Base-by-base conservation (phyloP, 495 filamentous ascomycete species). In the Podospora appendiculata region DNA sequence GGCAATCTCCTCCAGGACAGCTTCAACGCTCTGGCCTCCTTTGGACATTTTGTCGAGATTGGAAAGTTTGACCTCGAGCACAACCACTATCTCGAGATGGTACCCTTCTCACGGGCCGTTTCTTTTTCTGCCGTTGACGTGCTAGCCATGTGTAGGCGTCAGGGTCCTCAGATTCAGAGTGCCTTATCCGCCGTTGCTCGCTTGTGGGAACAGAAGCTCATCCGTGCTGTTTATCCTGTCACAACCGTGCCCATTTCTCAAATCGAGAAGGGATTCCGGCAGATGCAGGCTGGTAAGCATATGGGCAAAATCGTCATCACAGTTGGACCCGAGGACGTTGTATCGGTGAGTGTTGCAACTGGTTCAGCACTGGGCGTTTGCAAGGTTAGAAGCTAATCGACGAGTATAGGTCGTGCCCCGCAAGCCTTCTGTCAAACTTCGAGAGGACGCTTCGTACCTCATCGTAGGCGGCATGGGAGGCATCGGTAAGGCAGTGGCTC, bases 11-110 rank as follows among this genome's bases (percentile, higher is more conserved):
- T 80, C 2, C 67, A 70, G 39, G 70, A 65, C 4, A 69, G 68
- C 0, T 79, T 73, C 60, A 60, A 70, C 19, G 70, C 71, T 41
- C 54, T 77, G 41, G 79, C 65, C 13, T 62, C 66, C 6, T 75
- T 74, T 47, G 77, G 77, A 10, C 63, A 59, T 0, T 71, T 80
- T 51, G 58, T 81, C 25, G 79, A 83, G 47, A 64, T 79, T 32
- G 71, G 74, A 6, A 75, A 62, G 45, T 35, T 51, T 0, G 65
- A 70, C 39, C 51, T 63, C 40, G 45, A 47, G 8, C 50, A 43
- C 16, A 54, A 50, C 13, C 51, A 50, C 6, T 53, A 59, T 6
- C 56, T 76, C 0, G 68, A 69, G 14, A 75, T 75, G 70, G 51
- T 51, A 7, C 67, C 63, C 0, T 77, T 79, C 38, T 50, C 56